Evolutionary conservation across 2,329 filamentous ascomycete genomes (phyloP).

Genomic region (Cordyceps fumosorosea): DNA sequence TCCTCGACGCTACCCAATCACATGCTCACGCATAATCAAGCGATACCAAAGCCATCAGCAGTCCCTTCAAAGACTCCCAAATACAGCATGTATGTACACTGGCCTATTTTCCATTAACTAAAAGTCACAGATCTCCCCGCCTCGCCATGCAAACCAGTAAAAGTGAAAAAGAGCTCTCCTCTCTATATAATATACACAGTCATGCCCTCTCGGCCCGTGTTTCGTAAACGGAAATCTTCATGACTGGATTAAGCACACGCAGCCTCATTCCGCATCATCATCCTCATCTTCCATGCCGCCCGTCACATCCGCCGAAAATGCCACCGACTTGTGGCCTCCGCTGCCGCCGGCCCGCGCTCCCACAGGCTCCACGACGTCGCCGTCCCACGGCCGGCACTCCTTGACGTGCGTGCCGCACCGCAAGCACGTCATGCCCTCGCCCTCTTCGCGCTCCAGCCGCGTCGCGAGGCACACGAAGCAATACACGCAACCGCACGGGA

Average conservation of each 20-base stretch:
- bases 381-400: slow-evolving; percentile 84
- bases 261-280: not conserved
- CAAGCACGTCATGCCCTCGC: slow-evolving; percentile 87
- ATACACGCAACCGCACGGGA: slow-evolving; percentile 86
- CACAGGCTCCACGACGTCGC: slow-evolving; percentile 68
- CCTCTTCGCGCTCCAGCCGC: slow-evolving; percentile 83
- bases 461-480: slow-evolving; percentile 95
- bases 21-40: not conserved
- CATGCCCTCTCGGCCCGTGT: not conserved
- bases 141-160: slow-evolving; percentile 7
- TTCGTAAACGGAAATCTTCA: not conserved
- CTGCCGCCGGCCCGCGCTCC: slow-evolving; percentile 27
- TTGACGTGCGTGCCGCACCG: slow-evolving; percentile 79
- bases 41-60: not conserved
- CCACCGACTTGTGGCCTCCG: slow-evolving; percentile 48
- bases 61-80: not conserved
- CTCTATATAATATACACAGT: not conserved
- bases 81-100: not conserved
- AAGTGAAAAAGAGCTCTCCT: not conserved
- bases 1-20: too few relatives aligned
- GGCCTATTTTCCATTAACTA: not conserved
- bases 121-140: not conserved
- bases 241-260: not conserved
- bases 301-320: slow-evolving; percentile 52
- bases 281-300: slow-evolving; percentile 26